Base-by-base conservation (phyloP, 2,329 filamentous ascomycete species). In the Colletotrichum falcatum region DNA sequence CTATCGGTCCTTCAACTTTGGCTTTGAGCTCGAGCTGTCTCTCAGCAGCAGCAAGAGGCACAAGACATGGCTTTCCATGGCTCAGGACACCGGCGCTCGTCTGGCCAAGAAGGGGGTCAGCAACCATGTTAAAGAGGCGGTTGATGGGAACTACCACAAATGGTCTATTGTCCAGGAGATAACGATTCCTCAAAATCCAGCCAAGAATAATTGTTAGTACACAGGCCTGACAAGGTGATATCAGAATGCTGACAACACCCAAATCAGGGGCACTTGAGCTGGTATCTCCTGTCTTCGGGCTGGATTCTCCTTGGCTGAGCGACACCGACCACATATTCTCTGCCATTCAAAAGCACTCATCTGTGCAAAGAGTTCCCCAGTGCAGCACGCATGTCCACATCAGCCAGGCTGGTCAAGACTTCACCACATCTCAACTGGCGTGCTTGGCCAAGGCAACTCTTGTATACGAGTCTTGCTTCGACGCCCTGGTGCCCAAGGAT, bases 301-400 rank as follows among this genome's bases (percentile, higher is more conserved):
- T 77, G 14, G 53, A 70, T 20, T 73, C 74, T 33, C 65, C 71
- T 49, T 82, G 79, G 79, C 73, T 72, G 2, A 39, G 73, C n/a
- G 74, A 80, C 46, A 74, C 81, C 18, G 65, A 73, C 11, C 69
- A 67, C 71, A 77, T 83, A 65, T 82, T 81, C 73, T 58, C 69
- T 28, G 66, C 74, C 4, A 66, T 81, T 2, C 73, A 75, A 30
- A 53, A 59, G 12, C 64, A 71, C 30, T 82, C 78, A 63, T 55
- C 54, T 16, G 12, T 81, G 16, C 58, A 71, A 18, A 59, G 70
- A 0, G 77, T 78, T 11, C 23, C 74, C 1, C 73, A 79, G 58
- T 81, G 79, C 74, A 79, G 79, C 72, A 81, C 81, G 2, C 81
- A 82, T 73, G 74, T 82, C 39, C 81, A 82, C 74, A 33, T 82